These are phyloP conservation scores for Arachnomyces sp. DNA, from an alignment of 2,329 filamentous ascomycete species.

Conservation along the genomic window DNA sequence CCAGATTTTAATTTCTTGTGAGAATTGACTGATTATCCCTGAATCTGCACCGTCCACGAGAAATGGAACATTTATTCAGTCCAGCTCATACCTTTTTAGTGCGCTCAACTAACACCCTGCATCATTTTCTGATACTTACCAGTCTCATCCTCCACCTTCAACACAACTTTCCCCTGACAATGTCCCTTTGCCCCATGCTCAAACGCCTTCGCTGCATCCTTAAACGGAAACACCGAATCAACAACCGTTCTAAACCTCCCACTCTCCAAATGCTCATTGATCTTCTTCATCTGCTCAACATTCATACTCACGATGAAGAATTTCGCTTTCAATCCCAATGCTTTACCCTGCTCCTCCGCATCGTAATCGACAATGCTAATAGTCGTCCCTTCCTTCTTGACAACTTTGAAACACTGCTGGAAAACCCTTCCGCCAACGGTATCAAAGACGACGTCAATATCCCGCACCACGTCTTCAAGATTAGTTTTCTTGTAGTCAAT, in stretches of 20 bases:
- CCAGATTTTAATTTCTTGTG: no score
- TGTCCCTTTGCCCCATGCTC: constrained; percentile 10
- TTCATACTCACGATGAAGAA: constrained; percentile 10
- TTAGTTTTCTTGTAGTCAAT: constrained; percentile 28
- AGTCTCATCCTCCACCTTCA: neutral
- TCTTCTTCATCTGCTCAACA: constrained; percentile 24
- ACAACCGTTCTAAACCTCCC: constrained; percentile 31
- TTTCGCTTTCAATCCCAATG: neutral
- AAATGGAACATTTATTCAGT: no score
- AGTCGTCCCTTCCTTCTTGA: constrained; percentile 23
- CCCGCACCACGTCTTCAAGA: constrained; percentile 17
- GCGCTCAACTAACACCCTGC: no score
- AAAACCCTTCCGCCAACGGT: constrained; percentile 31
- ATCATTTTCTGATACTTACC: no score
- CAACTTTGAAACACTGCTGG: constrained; percentile 27
- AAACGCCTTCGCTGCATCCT: constrained; percentile 32
- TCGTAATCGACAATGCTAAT: constrained; percentile 24
- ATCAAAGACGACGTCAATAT: constrained; percentile 34
- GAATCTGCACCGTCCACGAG: no score
- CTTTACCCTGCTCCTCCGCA: neutral
- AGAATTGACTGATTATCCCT: no score
- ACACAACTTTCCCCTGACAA: constrained; percentile 7
- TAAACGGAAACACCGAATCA: constrained; percentile 33
- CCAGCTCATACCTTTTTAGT: no score
- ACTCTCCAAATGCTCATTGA: constrained; percentile 27